Evolutionary conservation across 495 filamentous ascomycete genomes (phyloP), one percentile per base, ranked within the genome.

Genomic region (Extremus antarcticus): DNA sequence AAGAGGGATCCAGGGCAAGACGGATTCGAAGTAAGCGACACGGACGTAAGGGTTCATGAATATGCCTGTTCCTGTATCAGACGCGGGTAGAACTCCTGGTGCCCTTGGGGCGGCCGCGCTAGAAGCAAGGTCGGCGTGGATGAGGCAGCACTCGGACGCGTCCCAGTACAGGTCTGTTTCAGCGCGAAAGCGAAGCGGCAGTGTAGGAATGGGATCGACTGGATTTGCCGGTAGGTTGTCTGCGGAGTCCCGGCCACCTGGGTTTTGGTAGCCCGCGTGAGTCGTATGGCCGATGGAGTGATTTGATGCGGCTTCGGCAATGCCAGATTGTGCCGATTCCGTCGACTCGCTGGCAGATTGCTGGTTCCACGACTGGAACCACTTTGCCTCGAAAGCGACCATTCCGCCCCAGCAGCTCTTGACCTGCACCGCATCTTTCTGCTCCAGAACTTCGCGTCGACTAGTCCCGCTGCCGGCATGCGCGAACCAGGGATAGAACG

Each of bases 361-460:
- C 16, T 25, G 43, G 3, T 19, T 21, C 32, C 17, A 53, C 3
- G 57, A 59, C 63, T 70, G 80, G 62, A 90, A 83, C 55, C 77
- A 84, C 48, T 69, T 73, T 1, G 82, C 85, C 62, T 89, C 82
- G 61, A 88, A 88, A 2, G 85, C 85, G 7, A 86, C 81, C 76
- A 89, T 88, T 9, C 87, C 87, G 35, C 84, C 83, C 87, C 87
- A 90, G 67, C 87, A 92, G 58, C 81, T 85, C 58, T 79, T 78
- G 1, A 89, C 86, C 20, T 80, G 74, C 7, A 92, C 85, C 0
- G 82, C 81, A 60, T 88, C 85, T 54, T 70, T 80, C 22, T 77
- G 78, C 2, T 65, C 68, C 8, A 85, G 69, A 20, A 88, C 78
- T 59, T 83, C 83, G 10, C 68, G 60, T 32, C 85, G 73, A 58